A percentile compares a stretch with the other conserved stretches of the same genome.
Conservation (phyloP, 108 stramenopile species). For the Bacterosira constricta region DNA sequence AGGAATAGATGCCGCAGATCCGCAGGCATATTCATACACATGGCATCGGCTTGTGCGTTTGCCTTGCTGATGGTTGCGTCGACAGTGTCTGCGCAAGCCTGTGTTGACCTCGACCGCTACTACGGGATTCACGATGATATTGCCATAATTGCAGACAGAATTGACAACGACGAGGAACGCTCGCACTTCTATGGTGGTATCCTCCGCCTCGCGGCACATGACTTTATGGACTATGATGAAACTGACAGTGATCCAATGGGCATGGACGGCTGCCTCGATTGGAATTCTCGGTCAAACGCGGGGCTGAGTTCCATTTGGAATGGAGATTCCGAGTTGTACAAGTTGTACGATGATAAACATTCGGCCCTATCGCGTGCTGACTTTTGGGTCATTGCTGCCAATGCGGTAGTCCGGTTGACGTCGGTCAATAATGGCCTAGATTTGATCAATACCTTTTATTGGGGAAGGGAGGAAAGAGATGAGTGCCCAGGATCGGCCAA, state of each 20-base stretch:
- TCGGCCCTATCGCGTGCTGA: constrained; percentile 29
- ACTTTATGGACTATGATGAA: constrained; percentile 51
- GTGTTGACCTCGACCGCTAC: constrained; percentile 22
- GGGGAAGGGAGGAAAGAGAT: constrained; percentile 37
- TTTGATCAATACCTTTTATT: constrained; percentile 30
- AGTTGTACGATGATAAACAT: constrained; percentile 21
- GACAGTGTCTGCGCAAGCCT: too few species aligned
- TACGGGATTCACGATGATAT: constrained; percentile 30
- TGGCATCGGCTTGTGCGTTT: too few species aligned
- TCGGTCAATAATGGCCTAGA: constrained; percentile 27
- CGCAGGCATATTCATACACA: too few species aligned
- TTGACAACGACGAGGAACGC: constrained; percentile 15
- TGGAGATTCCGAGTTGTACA: constrained; percentile 3
- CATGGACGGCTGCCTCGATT: constrained; percentile 42
- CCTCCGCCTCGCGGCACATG: constrained; percentile 43
- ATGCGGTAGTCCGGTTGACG: constrained; percentile 29
- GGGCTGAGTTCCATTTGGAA: constrained; percentile 39
- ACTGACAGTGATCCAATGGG: constrained; percentile 23
- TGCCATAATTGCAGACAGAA: constrained; percentile 7
- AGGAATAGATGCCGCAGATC: too few species aligned
- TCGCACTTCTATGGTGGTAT: constrained; percentile 42
- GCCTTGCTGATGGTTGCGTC: too few species aligned
- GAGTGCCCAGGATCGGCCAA: constrained; percentile 20
- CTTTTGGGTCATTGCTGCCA: constrained; percentile 51
- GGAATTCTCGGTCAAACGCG: constrained; percentile 14